Conservation (phyloP, 371 early-diverging fungal genomes). For the Furculomyces boomerangus region DNA sequence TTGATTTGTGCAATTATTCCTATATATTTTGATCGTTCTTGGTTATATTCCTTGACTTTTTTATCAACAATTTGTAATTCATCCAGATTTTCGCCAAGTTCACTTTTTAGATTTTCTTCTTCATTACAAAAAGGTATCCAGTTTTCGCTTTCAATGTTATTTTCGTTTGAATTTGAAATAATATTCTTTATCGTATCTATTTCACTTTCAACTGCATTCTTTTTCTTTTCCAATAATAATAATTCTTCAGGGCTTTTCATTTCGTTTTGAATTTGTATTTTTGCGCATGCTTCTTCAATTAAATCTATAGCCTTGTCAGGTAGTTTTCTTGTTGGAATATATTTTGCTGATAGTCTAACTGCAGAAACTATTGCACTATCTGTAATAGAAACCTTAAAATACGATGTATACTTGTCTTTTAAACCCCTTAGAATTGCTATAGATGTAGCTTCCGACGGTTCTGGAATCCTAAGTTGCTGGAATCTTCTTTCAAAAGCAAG, state of each 20-base stretch:
- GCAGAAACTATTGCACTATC: conserved; percentile 64
- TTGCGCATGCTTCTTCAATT: conserved; percentile 90
- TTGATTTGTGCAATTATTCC: too few relatives aligned
- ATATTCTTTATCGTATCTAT: conserved; percentile 85
- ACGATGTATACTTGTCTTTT: conserved; percentile 47
- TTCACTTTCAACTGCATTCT: conserved; percentile 84
- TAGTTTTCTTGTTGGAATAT: conserved; percentile 56
- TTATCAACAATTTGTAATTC: conserved; percentile 68
- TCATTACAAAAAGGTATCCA: conserved; percentile 65
- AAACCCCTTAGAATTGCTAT: conserved; percentile 69
- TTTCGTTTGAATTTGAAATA: conserved; percentile 52
- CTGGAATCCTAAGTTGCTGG: conserved; percentile 52
- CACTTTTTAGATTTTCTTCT: too few relatives aligned
- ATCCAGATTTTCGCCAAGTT: conserved; percentile 53
- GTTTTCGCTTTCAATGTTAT: conserved; percentile 53
- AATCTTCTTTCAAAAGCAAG: conserved; percentile 77
- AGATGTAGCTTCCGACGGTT: conserved; percentile 64
- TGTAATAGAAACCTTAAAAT: conserved; percentile 56
- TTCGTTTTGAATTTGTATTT: conserved; percentile 82
- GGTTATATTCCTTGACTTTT: conserved; percentile 68
- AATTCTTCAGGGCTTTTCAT: conserved; percentile 86
- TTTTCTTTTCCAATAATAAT: conserved; percentile 73
- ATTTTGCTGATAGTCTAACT: conserved; percentile 48
- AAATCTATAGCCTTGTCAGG: conserved; percentile 82
- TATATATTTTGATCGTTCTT: too few relatives aligned